These are phyloP conservation scores for Geranium incanum DNA, from an alignment of 441 rosid species.

Conservation along the genomic window DNA sequence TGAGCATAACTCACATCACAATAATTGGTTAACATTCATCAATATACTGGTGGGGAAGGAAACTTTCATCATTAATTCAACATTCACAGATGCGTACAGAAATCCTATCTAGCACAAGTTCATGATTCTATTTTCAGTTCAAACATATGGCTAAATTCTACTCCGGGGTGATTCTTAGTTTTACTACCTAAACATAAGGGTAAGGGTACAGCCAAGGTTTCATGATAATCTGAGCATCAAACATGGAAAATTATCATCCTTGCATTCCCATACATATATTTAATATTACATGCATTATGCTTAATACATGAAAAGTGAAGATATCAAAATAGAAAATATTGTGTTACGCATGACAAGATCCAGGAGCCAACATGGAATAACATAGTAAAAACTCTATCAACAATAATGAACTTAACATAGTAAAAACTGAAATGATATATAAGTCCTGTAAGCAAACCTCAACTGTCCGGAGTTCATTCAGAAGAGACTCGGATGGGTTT, in stretches of 20 bases:
- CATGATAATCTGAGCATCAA: neutral
- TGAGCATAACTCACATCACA: constrained; percentile 15
- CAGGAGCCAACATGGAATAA: neutral
- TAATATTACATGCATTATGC: neutral
- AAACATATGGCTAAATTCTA: neutral
- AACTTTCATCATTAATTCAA: neutral
- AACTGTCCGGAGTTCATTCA: constrained; percentile 82
- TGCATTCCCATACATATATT: neutral
- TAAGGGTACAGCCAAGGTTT: neutral
- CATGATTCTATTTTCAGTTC: too few species aligned
- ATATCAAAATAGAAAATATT: neutral
- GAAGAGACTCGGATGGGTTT: constrained; percentile 83
- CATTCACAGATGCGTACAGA: neutral
- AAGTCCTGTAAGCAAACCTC: constrained; percentile 55
- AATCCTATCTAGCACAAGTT: constrained; percentile 3
- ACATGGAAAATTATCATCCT: neutral
- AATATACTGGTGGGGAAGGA: neutral
- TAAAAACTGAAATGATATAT: neutral
- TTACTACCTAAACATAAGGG: neutral
- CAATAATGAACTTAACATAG: neutral
- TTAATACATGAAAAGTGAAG: neutral
- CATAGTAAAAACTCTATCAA: neutral
- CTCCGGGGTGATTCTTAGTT: neutral
- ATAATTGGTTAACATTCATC: neutral
- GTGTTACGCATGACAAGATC: neutral